phyloP scores from a whole-genome alignment of 148 eudicot genomes.

The Rheum nobile region DNA sequence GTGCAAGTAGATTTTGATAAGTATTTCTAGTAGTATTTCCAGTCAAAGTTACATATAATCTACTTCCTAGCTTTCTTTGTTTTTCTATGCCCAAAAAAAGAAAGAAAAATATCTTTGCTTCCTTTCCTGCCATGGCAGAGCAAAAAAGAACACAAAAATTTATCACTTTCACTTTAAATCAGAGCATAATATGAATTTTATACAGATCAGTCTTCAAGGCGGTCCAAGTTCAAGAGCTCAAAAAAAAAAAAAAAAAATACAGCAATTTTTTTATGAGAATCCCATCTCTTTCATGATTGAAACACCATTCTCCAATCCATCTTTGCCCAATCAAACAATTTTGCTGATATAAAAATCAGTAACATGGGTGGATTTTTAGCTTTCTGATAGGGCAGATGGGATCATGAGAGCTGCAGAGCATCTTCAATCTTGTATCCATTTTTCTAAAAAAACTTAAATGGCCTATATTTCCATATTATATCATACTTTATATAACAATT shows the following conservation, averaged over 20 bases:
- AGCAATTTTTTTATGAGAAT: conserved; percentile 25
- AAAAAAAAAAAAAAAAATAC: not conserved
- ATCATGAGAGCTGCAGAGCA: not conserved
- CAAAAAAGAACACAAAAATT: not conserved
- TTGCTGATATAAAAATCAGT: not conserved
- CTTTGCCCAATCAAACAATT: conserved; percentile 17
- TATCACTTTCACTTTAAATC: conserved; percentile 2
- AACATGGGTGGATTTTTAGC: not conserved
- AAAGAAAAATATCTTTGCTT: not conserved
- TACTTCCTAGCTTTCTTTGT: not conserved
- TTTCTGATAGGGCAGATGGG: conserved; percentile 4
- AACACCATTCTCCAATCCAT: conserved; percentile 27
- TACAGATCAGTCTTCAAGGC: conserved; percentile 24
- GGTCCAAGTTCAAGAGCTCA: conserved; percentile 33
- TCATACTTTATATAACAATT: no score
- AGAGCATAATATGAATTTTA: not conserved
- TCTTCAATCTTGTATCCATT: not conserved
- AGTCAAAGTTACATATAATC: not conserved
- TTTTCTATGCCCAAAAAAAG: not conserved
- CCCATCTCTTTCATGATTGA: conserved; percentile 26
- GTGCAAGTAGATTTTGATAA: not conserved
- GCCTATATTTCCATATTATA: not conserved
- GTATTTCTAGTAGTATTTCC: not conserved
- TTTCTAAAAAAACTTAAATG: not conserved
- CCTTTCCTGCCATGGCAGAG: not conserved